Evolutionary conservation across 2,329 filamentous ascomycete species (phyloP).

Genomic region (Clonostachys byssicola): DNA sequence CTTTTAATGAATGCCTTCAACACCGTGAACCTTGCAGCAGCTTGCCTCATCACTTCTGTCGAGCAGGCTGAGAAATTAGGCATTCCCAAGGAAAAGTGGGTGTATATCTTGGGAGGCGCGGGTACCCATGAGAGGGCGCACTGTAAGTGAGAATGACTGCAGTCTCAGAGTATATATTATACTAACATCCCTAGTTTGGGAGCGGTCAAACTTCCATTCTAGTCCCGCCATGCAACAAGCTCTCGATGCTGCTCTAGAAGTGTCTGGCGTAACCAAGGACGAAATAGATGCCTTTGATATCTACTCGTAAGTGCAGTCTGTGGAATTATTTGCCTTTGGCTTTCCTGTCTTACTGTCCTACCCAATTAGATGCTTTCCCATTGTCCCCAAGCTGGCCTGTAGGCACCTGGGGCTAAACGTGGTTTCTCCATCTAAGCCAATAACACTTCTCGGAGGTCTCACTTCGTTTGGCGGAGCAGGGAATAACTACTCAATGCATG

Average conservation of each 20-base stretch:
- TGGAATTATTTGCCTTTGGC: background rate
- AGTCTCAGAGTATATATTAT: background rate
- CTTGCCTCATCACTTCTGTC: slow-evolving; percentile 55
- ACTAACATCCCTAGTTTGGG: slow-evolving; percentile 45
- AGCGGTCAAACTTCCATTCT: slow-evolving; percentile 51
- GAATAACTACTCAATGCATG: slow-evolving; percentile 70
- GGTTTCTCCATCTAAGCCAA: slow-evolving; percentile 36
- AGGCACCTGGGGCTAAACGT: slow-evolving; percentile 52
- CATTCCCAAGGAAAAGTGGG: slow-evolving; percentile 52
- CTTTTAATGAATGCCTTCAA: slow-evolving; percentile 71
- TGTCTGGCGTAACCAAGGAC: slow-evolving; percentile 37
- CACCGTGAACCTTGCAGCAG: slow-evolving; percentile 59
- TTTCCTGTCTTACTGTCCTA: slow-evolving; percentile 1
- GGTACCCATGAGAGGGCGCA: slow-evolving; percentile 52
- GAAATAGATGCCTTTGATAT: slow-evolving; percentile 60
- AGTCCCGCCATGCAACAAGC: slow-evolving; percentile 55
- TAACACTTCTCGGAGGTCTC: slow-evolving; percentile 60
- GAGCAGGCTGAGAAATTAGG: slow-evolving; percentile 48
- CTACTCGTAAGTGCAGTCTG: slow-evolving; percentile 42
- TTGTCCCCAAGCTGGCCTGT: slow-evolving; percentile 64
- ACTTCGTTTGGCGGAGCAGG: slow-evolving; percentile 68
- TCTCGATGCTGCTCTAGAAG: slow-evolving; percentile 45
- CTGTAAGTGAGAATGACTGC: slow-evolving; percentile 28
- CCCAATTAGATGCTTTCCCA: slow-evolving; percentile 57
- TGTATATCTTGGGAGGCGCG: slow-evolving; percentile 61